A percentile compares a stretch with the other conserved stretches of the same genome.
phyloP scores from a whole-genome alignment of 352 stramenopile genomes.

The Phytophthora sp. region DNA sequence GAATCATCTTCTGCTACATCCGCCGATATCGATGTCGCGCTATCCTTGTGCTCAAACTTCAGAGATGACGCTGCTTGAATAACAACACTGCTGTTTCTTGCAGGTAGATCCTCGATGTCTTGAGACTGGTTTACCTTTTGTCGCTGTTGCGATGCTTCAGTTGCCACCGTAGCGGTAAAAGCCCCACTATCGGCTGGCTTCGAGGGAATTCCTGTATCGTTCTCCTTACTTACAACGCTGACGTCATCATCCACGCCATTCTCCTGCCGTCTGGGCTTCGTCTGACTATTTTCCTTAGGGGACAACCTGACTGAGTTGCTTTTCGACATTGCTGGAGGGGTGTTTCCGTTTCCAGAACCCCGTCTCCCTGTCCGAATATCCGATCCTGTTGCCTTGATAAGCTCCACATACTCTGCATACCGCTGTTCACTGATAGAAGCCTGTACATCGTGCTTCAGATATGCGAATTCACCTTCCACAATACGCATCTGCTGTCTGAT shows the following conservation, averaged over 20 bases:
- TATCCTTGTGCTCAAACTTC: slow-evolving; percentile 60
- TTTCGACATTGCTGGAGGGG: slow-evolving; percentile 15
- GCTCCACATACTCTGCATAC: slow-evolving; percentile 77
- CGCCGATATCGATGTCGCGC: slow-evolving; percentile 6
- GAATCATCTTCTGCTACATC: slow-evolving; percentile 1
- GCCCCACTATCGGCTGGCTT: neutral
- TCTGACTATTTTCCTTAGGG: neutral
- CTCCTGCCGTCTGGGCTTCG: neutral
- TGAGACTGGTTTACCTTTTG: neutral
- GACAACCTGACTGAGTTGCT: slow-evolving; percentile 23
- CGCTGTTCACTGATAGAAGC: slow-evolving; percentile 74
- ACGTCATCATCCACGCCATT: slow-evolving; percentile 23
- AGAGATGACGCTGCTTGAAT: slow-evolving; percentile 38
- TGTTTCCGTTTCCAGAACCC: slow-evolving; percentile 14
- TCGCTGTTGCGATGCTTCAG: neutral
- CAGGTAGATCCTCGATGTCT: slow-evolving; percentile 61
- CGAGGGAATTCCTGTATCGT: neutral
- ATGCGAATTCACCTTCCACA: slow-evolving; percentile 68
- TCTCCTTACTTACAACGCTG: slow-evolving; percentile 32
- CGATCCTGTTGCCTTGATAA: slow-evolving; percentile 68
- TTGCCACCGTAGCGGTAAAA: neutral
- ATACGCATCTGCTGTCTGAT: slow-evolving; percentile 81
- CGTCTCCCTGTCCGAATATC: slow-evolving; percentile 81
- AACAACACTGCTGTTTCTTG: slow-evolving; percentile 44
- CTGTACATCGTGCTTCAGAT: slow-evolving; percentile 79